Conservation (phyloP, 2,329 filamentous ascomycete species). For the Cercospora sojina region DNA sequence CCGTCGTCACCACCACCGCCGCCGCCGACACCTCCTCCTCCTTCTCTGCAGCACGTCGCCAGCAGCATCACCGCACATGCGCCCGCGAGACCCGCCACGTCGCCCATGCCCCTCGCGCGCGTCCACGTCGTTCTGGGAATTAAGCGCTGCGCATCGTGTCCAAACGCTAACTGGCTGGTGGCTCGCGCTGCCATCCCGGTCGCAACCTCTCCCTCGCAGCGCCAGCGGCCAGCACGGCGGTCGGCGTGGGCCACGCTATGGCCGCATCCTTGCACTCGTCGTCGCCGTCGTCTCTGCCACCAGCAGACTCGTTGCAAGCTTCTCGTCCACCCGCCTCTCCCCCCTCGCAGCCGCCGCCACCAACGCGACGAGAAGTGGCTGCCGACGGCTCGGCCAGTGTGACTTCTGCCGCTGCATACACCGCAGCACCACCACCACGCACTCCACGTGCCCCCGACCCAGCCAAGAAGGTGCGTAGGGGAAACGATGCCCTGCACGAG, state of each 20-base stretch:
- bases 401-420: not conserved
- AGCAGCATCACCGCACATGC: too few relatives aligned
- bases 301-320: conserved; percentile 7
- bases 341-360: not conserved
- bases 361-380: not conserved
- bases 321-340: not conserved
- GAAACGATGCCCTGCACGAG: conserved; percentile 27
- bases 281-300: not conserved
- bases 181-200: conserved; percentile 4
- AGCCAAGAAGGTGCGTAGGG: conserved; percentile 24
- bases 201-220: conserved; percentile 10
- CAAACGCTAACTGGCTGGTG: conserved; percentile 7
- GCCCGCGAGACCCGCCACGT: not conserved
- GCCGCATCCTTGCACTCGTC: conserved; percentile 8
- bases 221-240: not conserved
- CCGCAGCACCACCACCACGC: not conserved
- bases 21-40: not conserved
- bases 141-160: conserved; percentile 7
- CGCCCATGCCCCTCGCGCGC: not conserved
- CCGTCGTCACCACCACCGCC: not conserved
- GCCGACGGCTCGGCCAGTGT: not conserved
- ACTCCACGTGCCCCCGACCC: conserved; percentile 26
- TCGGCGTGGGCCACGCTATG: conserved; percentile 1
- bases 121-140: not conserved
- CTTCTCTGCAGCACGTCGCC: not conserved